Conservation (phyloP, 257 asterid species). For the Solanum rostratum region DNA sequence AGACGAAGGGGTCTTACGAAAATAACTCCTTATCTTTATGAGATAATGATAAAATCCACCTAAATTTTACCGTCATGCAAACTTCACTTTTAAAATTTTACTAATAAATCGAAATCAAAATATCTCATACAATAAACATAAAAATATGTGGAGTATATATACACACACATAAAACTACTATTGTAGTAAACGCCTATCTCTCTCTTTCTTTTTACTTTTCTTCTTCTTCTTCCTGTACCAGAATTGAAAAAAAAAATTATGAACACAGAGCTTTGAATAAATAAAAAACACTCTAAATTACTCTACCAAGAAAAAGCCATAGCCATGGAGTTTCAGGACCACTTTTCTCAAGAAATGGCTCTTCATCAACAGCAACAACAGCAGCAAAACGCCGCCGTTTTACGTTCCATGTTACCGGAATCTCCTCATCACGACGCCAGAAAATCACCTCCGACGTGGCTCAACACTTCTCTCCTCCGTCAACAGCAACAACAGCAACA, state of each 20-base stretch:
- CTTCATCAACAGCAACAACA: conserved; percentile 12
- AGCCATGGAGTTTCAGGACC: conserved; percentile 32
- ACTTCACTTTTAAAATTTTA: too few relatives aligned
- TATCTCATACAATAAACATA: background rate
- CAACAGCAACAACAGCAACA: background rate
- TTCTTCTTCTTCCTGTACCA: background rate
- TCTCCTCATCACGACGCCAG: background rate
- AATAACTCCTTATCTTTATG: too few relatives aligned
- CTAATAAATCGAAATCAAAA: fast-evolving
- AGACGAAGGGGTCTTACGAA: too few relatives aligned
- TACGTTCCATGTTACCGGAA: conserved; percentile 1
- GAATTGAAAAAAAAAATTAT: background rate
- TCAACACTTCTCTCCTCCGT: conserved; percentile 14
- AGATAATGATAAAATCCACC: too few relatives aligned
- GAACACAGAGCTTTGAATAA: background rate
- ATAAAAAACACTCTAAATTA: background rate
- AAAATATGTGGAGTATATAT: background rate
- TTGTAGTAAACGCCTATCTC: background rate
- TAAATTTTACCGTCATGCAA: too few relatives aligned
- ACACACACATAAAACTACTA: background rate
- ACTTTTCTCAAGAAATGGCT: conserved; percentile 28
- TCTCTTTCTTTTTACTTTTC: background rate
- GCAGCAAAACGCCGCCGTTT: background rate
- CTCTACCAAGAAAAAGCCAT: background rate
- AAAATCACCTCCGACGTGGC: conserved; percentile 22